Conservation (phyloP, 169 alveolate genomes). For the Plasmodium yoelii region DNA sequence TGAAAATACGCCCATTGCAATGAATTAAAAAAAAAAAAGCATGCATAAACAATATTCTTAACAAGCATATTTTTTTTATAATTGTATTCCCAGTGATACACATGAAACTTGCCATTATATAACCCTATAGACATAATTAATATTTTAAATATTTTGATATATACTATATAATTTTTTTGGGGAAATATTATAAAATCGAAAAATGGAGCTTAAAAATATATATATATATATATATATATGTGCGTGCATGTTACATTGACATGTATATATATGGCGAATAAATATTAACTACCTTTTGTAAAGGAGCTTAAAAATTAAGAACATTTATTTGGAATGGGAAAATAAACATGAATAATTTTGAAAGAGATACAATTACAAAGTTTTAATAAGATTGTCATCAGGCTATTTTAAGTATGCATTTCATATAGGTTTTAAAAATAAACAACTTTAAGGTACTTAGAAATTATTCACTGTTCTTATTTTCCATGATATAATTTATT, state of each 20-base stretch:
- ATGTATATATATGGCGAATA: background rate
- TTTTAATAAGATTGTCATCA: too few relatives aligned
- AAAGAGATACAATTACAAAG: background rate
- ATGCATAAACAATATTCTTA: too few relatives aligned
- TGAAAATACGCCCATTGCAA: too few relatives aligned
- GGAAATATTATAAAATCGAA: too few relatives aligned
- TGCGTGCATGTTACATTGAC: background rate
- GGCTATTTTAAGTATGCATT: too few relatives aligned
- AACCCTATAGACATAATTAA: too few relatives aligned
- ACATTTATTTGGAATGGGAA: background rate
- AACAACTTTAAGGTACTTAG: background rate
- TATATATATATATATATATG: conserved; percentile 4
- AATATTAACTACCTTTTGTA: too few relatives aligned
- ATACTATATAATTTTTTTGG: background rate
- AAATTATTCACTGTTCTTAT: background rate
- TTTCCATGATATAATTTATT: conserved; percentile 16
- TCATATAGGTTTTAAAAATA: background rate
- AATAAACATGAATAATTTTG: background rate
- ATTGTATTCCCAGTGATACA: too few relatives aligned
- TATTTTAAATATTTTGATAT: too few relatives aligned
- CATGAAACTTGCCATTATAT: too few relatives aligned
- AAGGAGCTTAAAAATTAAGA: background rate
- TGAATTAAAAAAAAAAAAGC: too few relatives aligned
- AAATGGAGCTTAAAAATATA: background rate
- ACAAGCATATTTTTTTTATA: too few relatives aligned